Percentiles rank a stretch among this genome's conserved stretches.
Conservation (phyloP, 2,329 filamentous ascomycete genomes). For the Neonectria punicea region DNA sequence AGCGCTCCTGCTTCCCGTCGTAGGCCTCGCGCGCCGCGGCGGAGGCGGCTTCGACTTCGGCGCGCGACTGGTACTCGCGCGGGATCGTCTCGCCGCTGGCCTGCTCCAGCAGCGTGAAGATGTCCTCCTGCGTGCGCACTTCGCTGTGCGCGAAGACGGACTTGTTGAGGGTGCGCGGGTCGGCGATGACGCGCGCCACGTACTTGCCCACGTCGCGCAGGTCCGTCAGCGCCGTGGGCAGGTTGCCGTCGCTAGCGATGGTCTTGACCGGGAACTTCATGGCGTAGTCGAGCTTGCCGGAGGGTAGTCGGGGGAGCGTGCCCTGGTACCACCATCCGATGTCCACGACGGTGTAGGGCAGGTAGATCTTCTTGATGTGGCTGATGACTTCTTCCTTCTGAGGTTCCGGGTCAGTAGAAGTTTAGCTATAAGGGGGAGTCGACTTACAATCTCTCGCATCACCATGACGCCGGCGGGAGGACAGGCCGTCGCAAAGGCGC, state of each 20-base stretch:
- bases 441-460: conserved; percentile 7
- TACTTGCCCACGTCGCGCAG: conserved; percentile 62
- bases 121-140: conserved; percentile 56
- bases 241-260: conserved; percentile 58
- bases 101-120: conserved; percentile 57
- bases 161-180: conserved; percentile 63
- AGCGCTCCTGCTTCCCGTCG: not conserved
- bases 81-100: conserved; percentile 59
- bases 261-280: conserved; percentile 45
- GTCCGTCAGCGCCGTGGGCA: conserved; percentile 57
- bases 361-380: conserved; percentile 56
- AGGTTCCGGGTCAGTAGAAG: no score
- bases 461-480: conserved; percentile 2
- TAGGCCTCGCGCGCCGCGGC: not conserved
- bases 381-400: conserved; percentile 62
- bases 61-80: conserved; percentile 2
- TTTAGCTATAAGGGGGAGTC: not conserved
- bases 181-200: conserved; percentile 60
- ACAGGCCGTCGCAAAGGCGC: not conserved
- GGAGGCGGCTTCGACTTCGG: not conserved
- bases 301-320: conserved; percentile 42
- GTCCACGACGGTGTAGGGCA: conserved; percentile 68
- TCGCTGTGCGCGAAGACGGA: conserved; percentile 61
- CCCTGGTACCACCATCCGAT: conserved; percentile 69
- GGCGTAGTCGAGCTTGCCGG: conserved; percentile 39